Evolutionary conservation across 2,329 filamentous ascomycete genomes (phyloP).

Genomic region (Emmonsia crescens): DNA sequence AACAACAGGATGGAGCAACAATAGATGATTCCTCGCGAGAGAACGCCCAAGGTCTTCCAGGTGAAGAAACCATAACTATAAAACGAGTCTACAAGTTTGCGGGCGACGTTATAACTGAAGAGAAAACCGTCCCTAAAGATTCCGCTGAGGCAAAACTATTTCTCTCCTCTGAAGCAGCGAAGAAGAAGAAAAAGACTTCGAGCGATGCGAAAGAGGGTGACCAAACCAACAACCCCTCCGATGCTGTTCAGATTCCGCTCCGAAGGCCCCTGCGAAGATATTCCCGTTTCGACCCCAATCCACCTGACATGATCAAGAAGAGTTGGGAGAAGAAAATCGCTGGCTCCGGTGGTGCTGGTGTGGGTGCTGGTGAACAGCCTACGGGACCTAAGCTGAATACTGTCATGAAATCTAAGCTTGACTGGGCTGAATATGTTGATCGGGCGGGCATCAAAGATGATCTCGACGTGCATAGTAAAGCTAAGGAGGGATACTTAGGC

Average conservation of each 20-base stretch:
- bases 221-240: slow-evolving; percentile 9
- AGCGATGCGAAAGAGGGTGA: slow-evolving; percentile 1
- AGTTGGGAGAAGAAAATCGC: slow-evolving; percentile 33
- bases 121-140: slow-evolving; percentile 42
- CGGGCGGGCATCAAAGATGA: slow-evolving; percentile 51
- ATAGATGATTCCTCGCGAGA: neutral
- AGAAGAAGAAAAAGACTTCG: slow-evolving; percentile 27
- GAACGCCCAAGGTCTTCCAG: neutral
- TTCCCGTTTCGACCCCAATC: slow-evolving; percentile 39
- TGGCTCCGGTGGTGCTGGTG: slow-evolving; percentile 16
- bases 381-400: slow-evolving; percentile 53
- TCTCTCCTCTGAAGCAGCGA: slow-evolving; percentile 28
- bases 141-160: slow-evolving; percentile 47
- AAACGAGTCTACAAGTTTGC: slow-evolving; percentile 49
- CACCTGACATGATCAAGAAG: slow-evolving; percentile 32
- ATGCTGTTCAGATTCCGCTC: slow-evolving; percentile 17
- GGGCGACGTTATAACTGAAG: slow-evolving; percentile 43
- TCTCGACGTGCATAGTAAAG: slow-evolving; percentile 49
- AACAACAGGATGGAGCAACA: slow-evolving; percentile 10
- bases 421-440: slow-evolving; percentile 56
- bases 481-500: slow-evolving; percentile 50
- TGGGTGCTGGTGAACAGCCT: slow-evolving; percentile 17
- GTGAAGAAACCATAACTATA: slow-evolving; percentile 43
- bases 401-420: slow-evolving; percentile 54
- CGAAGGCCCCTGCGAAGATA: slow-evolving; percentile 33